Base-by-base conservation (phyloP, 23 red algal genomes). In the Pyropia haitanensis region DNA sequence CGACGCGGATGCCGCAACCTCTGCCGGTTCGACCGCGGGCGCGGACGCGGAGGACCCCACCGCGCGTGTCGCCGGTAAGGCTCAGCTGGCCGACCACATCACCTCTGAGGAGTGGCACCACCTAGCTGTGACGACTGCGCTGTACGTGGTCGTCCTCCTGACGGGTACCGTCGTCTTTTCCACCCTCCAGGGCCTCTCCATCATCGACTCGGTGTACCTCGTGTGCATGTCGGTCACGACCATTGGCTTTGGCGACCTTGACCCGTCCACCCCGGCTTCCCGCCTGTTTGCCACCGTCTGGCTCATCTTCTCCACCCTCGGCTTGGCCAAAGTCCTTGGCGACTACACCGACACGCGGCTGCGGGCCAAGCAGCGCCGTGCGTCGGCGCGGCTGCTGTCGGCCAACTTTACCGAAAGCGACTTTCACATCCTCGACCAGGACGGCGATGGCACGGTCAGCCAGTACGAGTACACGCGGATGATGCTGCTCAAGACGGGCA, bases 241-340 rank as follows among this genome's bases (percentile, higher is more conserved):
- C 21, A 72, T 89, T 30, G 84, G 84, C 31, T 89, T 80, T 30
- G 84, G 84, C 0, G 84, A 89, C 55, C 58, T 63, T 26, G 73
- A 79, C 49, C 84, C 84, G 20, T 70, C 70, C 59, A 57, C 55
- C 7, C 63, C 68, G 25, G 15, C 39, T 24, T 58, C 66, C 32
- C 73, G 77, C 27, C 44, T 59, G 15, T 65, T 80, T 22, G 77
- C 78, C 64, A 80, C 84, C 27, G 74, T 89, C 12, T 89, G 84
- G 84, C 65, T 89, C 44, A 68, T 65, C 60, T 79, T 89, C 31
- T 79, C 84, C 7, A 89, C 84, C 18, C 71, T 89, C 15, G 63
- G n/a, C 18, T 62, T 77, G 14, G 84, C 61, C 15, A 89, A 89
- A 60, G 63, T 80, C 65, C 44, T 89, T 39, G 65, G 32, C 7